Conservation (phyloP, 208 protist species). For the Vickermania ingenoplastis region DNA sequence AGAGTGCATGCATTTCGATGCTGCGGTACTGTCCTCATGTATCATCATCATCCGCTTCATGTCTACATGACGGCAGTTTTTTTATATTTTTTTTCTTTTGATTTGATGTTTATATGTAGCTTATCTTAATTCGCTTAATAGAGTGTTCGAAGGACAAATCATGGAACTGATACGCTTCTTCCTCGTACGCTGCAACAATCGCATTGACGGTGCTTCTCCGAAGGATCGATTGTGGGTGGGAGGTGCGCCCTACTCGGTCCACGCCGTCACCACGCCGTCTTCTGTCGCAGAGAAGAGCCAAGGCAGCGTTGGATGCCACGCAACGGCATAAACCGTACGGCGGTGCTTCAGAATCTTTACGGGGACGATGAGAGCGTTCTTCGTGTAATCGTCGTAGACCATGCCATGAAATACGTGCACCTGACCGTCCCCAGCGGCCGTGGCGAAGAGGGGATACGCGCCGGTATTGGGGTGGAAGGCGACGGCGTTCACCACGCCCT, state of each 20-base stretch:
- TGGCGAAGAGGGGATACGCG: conserved; percentile 96
- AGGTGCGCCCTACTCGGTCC: conserved; percentile 88
- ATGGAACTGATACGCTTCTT: too few species aligned
- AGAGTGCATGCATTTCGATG: too few species aligned
- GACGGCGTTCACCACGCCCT: conserved; percentile 87
- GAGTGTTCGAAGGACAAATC: too few species aligned
- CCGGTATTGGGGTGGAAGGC: conserved; percentile 83
- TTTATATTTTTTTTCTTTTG: too few species aligned
- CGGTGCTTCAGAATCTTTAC: conserved; percentile 97
- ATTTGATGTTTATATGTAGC: too few species aligned
- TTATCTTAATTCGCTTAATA: too few species aligned
- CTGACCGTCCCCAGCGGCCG: conserved; percentile 92
- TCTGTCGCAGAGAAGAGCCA: conserved; percentile 98
- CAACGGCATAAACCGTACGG: conserved; percentile 80
- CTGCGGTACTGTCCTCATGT: too few species aligned
- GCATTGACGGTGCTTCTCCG: too few species aligned
- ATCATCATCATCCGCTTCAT: too few species aligned
- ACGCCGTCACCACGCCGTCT: conserved; percentile 91
- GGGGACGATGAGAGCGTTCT: conserved; percentile 98
- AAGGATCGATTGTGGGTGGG: too few species aligned
- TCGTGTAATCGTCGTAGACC: conserved; percentile 96
- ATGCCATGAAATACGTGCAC: conserved; percentile 94
- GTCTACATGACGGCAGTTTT: too few species aligned
- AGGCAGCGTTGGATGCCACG: conserved; percentile 98
- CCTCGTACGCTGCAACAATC: too few species aligned